Evolutionary conservation across 257 asterid genomes (phyloP).

Genomic region (Solanum etuberosum): DNA sequence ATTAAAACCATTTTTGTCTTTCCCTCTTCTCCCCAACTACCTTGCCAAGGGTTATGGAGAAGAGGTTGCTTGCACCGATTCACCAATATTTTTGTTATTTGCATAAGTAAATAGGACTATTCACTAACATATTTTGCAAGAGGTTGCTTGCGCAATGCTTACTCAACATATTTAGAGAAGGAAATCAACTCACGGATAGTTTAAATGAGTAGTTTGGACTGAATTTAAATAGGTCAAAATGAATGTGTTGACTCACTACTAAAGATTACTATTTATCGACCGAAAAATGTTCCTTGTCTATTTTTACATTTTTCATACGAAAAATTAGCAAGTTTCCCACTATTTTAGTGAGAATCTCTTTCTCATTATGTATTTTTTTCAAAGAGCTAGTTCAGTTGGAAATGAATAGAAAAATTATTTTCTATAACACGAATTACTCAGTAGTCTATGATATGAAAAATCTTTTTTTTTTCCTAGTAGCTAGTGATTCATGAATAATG

Average conservation of each 20-base stretch:
- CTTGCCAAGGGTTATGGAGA: background rate
- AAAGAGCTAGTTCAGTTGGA: too few relatives aligned
- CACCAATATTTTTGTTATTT: background rate
- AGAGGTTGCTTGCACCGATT: slow-evolving; percentile 1
- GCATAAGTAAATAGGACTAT: background rate
- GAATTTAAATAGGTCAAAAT: background rate
- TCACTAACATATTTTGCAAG: background rate
- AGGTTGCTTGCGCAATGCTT: background rate
- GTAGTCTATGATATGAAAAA: too few relatives aligned
- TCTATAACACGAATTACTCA: too few relatives aligned
- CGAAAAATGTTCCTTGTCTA: too few relatives aligned
- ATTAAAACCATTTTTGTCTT: background rate
- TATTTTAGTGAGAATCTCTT: too few relatives aligned
- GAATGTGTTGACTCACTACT: background rate
- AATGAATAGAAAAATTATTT: too few relatives aligned
- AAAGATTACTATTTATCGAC: background rate
- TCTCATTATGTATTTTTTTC: too few relatives aligned
- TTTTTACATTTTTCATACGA: background rate
- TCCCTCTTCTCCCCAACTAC: background rate
- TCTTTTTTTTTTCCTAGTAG: too few relatives aligned
- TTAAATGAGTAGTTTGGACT: background rate
- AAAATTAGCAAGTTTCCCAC: too few relatives aligned
- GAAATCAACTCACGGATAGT: background rate
- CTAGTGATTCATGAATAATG: too few relatives aligned
- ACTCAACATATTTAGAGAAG: background rate